A percentile compares a stretch with the other conserved stretches of the same genome.
These are phyloP conservation scores for Ophiocordyceps camponoti-floridani DNA, from an alignment of 2,329 filamentous ascomycete species.

Conservation along the genomic window DNA sequence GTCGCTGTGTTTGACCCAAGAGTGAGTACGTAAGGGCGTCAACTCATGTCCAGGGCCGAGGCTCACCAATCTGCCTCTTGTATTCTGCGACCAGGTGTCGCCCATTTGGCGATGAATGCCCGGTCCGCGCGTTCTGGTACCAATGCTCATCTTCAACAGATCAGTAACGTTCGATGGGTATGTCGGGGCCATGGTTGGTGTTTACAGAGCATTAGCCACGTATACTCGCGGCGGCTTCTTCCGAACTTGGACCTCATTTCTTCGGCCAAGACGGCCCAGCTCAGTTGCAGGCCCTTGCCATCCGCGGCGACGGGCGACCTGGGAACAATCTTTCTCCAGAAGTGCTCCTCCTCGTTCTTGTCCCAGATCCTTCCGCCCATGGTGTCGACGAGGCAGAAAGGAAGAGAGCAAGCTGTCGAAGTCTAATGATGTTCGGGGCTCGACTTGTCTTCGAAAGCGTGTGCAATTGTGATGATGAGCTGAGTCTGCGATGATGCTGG, in stretches of 20 bases:
- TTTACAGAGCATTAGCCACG: slow-evolving; percentile 21
- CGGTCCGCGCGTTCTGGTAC: slow-evolving; percentile 22
- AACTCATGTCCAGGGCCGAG: background rate
- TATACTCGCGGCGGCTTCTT: slow-evolving; percentile 18
- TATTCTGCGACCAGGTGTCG: slow-evolving; percentile 16
- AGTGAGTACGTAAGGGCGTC: background rate
- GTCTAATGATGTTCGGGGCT: no score
- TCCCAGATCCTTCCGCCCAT: slow-evolving; percentile 37
- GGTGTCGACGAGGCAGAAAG: slow-evolving; percentile 1
- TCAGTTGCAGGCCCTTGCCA: slow-evolving; percentile 3
- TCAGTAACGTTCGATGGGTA: slow-evolving; percentile 2
- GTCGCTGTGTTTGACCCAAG: background rate
- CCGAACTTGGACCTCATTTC: slow-evolving; percentile 21
- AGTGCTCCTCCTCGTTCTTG: slow-evolving; percentile 25
- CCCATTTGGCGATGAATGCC: slow-evolving; percentile 18
- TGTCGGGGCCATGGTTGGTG: slow-evolving; percentile 1
- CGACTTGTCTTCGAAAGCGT: no score
- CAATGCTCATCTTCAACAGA: slow-evolving; percentile 22
- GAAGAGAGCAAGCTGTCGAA: no score
- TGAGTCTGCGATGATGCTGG: no score
- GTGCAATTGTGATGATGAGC: no score
- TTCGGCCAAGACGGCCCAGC: slow-evolving; percentile 19
- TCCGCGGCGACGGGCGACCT: slow-evolving; percentile 15
- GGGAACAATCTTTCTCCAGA: slow-evolving; percentile 24
- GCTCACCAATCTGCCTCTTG: slow-evolving; percentile 8